Conservation (phyloP, 2,329 filamentous ascomycete species). For the Berkeleyomyces basicola region DNA sequence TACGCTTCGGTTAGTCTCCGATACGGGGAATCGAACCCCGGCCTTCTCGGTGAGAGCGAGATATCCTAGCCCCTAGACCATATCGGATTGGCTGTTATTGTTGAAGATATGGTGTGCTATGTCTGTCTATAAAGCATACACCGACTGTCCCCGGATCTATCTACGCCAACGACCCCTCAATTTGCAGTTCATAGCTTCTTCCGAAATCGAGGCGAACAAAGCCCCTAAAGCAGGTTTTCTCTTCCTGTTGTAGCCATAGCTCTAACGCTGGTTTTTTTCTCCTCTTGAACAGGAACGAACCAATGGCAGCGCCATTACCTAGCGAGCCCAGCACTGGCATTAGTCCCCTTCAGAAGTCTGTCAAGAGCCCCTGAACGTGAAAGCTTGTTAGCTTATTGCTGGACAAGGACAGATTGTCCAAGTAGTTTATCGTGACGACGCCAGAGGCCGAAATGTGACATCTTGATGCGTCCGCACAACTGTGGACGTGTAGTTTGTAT, state of each 20-base stretch:
- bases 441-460: too few relatives aligned
- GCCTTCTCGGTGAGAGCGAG: constrained; percentile 15
- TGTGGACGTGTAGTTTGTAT: too few relatives aligned
- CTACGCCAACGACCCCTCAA: background rate
- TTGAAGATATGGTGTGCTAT: background rate
- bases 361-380: background rate
- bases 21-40: constrained; percentile 17
- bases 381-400: background rate
- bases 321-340: too few relatives aligned
- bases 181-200: background rate
- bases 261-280: background rate
- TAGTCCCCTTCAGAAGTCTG: background rate
- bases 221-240: background rate
- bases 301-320: too few relatives aligned
- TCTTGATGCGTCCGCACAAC: too few relatives aligned
- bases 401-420: background rate
- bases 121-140: background rate
- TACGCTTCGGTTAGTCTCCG: constrained; percentile 7
- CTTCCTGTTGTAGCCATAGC: background rate
- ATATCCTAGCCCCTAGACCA: constrained; percentile 8
- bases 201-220: background rate
- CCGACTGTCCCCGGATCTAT: background rate
- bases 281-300: too few relatives aligned
- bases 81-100: constrained; percentile 5
- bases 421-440: background rate